Conservation (phyloP, 352 stramenopile genomes). For the Globisporangium iwayamae region DNA sequence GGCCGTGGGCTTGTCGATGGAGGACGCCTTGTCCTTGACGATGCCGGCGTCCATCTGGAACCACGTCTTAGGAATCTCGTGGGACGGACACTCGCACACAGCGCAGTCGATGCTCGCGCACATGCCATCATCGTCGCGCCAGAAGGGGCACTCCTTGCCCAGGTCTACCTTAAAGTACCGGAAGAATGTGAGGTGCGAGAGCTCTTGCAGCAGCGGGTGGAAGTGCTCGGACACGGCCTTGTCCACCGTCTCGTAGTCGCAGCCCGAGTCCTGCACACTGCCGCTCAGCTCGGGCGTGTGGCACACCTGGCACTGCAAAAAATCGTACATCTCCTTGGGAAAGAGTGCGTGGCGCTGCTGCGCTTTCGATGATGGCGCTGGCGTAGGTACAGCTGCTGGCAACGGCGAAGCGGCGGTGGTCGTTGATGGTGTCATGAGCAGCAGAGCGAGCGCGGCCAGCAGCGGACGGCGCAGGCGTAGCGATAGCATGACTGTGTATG, state of each 20-base stretch:
- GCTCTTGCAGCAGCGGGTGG: conserved; percentile 71
- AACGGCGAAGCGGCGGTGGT: background rate
- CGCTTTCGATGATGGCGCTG: background rate
- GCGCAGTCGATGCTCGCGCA: conserved; percentile 88
- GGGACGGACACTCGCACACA: conserved; percentile 83
- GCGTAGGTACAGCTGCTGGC: background rate
- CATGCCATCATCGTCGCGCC: conserved; percentile 85
- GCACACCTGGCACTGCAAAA: conserved; percentile 77
- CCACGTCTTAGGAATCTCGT: conserved; percentile 86
- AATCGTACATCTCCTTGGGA: conserved; percentile 70
- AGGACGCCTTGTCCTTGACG: background rate
- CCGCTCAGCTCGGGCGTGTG: conserved; percentile 76
- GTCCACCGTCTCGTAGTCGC: conserved; percentile 83
- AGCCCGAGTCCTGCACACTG: conserved; percentile 80
- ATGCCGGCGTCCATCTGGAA: conserved; percentile 46
- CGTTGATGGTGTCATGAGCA: conserved; percentile 2
- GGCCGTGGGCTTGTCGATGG: background rate
- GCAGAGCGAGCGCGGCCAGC: background rate
- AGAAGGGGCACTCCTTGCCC: conserved; percentile 86
- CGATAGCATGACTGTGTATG: background rate
- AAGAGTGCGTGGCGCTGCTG: conserved; percentile 27
- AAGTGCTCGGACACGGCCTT: conserved; percentile 81
- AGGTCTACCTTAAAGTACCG: conserved; percentile 93
- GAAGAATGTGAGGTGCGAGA: conserved; percentile 87
- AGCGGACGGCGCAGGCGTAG: conserved; percentile 7